Conservation (phyloP, 768 basidiomycete genomes). For the Boletus tylopilopsis region DNA sequence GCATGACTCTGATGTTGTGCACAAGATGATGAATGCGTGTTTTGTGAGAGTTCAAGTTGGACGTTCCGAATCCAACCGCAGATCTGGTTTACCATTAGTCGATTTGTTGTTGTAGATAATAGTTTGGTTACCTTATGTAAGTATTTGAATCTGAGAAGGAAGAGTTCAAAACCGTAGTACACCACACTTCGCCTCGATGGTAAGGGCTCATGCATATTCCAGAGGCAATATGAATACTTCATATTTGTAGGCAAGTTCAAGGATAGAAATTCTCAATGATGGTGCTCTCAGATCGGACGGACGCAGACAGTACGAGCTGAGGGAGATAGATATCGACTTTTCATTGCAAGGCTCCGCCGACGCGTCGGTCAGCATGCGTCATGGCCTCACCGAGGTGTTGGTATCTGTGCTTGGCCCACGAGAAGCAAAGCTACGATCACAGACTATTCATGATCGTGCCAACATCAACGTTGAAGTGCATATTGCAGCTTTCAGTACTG, state of each 20-base stretch:
- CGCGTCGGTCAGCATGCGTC: constrained; percentile 77
- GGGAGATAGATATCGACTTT: constrained; percentile 76
- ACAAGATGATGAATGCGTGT: too few species aligned
- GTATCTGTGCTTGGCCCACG: constrained; percentile 90
- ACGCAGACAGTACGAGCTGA: constrained; percentile 86
- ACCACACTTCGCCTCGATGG: constrained; percentile 1
- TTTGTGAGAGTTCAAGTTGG: too few species aligned
- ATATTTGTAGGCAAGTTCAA: constrained; percentile 37
- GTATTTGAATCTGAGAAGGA: too few species aligned
- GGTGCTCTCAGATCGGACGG: constrained; percentile 91
- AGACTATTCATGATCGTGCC: constrained; percentile 83
- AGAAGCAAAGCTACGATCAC: constrained; percentile 78
- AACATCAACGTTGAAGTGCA: constrained; percentile 86
- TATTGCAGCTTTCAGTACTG: constrained; percentile 83
- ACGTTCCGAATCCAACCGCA: too few species aligned
- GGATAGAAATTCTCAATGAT: constrained; percentile 76
- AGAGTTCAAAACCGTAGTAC: too few species aligned
- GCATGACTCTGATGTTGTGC: constrained; percentile 13
- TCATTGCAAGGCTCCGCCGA: constrained; percentile 74
- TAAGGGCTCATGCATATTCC: neutral
- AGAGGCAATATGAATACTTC: neutral
- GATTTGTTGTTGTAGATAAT: too few species aligned
- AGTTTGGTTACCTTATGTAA: too few species aligned
- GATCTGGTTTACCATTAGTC: too few species aligned
- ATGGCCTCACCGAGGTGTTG: constrained; percentile 87